Evolutionary conservation across 768 basidiomycete genomes (phyloP).

Genomic region (Dendrothele bispora): DNA sequence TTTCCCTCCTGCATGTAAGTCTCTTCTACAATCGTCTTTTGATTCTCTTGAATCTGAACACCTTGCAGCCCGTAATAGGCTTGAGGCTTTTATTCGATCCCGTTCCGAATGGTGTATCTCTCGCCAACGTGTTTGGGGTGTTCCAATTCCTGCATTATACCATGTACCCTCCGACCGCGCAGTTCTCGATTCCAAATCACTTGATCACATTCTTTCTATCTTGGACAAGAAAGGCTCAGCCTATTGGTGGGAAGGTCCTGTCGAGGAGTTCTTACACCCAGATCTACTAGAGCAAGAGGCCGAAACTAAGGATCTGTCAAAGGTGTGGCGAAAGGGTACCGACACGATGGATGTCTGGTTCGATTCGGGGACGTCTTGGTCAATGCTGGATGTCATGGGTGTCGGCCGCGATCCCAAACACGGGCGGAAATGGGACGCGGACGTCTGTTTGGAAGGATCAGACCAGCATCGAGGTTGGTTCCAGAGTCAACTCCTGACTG

Average conservation of each 20-base stretch:
- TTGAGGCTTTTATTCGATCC: constrained; percentile 80
- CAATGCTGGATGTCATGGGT: constrained; percentile 55
- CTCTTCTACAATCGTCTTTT: not conserved
- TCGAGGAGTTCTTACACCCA: constrained; percentile 78
- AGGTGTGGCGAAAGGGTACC: constrained; percentile 72
- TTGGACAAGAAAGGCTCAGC: constrained; percentile 70
- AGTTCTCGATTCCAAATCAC: constrained; percentile 59
- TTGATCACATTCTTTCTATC: constrained; percentile 77
- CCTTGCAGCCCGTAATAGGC: constrained; percentile 74
- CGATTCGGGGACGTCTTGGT: constrained; percentile 95
- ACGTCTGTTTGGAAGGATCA: constrained; percentile 91
- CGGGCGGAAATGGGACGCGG: constrained; percentile 52
- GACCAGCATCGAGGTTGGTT: constrained; percentile 99
- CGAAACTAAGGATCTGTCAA: constrained; percentile 21
- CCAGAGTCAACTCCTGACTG: constrained; percentile 90
- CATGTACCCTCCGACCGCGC: constrained; percentile 61
- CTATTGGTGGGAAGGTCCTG: constrained; percentile 92
- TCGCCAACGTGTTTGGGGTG: constrained; percentile 95
- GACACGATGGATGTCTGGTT: constrained; percentile 99
- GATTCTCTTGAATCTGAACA: not conserved
- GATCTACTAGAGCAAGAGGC: constrained; percentile 48
- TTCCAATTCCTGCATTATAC: constrained; percentile 90
- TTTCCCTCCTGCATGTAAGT: constrained; percentile 70
- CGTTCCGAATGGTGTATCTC: constrained; percentile 99
- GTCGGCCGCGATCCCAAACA: constrained; percentile 25